Base-by-base conservation (phyloP, 192 early-diverging fungal species). In the Ramicandelaber brevisporus region DNA sequence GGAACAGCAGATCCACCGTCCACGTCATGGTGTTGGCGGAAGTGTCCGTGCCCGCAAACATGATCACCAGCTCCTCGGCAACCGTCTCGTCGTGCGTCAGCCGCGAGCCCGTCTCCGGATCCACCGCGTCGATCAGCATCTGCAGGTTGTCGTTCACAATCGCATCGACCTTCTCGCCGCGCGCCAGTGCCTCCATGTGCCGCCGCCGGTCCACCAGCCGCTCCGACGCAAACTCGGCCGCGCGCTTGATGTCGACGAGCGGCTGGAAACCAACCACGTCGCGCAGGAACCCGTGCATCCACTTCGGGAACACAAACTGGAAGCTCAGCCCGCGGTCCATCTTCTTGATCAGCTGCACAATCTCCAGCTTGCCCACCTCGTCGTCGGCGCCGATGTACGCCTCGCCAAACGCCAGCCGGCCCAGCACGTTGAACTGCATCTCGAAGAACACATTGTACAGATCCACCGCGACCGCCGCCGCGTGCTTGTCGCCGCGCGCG, bases 281-380 rank as follows among this genome's bases (percentile, higher is more conserved):
- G 13, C 7, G 21, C 8, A 17, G 46, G 47, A 18, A 56, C 20
- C 53, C 53, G 50, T 1, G 53, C 48, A 0, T n/a, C n/a, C 50
- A 31, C 11, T 38, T 39, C 48, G 48, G 40, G 6, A 40, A 41
- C 8, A 47, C 18, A 14, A 44, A 50, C 37, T 38, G 43, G 28
- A 56, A 44, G 0, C 35, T n/a, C 2, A 44, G 40, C 5, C 46
- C 34, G 0, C 44, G 21, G 10, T 20, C 34, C 21, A 51, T 14
- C 1, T 26, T 12, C 10, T 20, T 35, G 0, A 51, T 26, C 24
- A 57, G 27, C 29, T 51, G 10, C 6, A 27, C 49, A 0, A 5
- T 35, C 7, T 34, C 12, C 2, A 57, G 25, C 5, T 44, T 46
- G 5, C 21, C 25, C 12, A 57, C n/a, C n/a, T n/a, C n/a, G n/a